Conservation (phyloP, 1,284 basidiomycete genomes). For the Rhodotorula sp. region DNA sequence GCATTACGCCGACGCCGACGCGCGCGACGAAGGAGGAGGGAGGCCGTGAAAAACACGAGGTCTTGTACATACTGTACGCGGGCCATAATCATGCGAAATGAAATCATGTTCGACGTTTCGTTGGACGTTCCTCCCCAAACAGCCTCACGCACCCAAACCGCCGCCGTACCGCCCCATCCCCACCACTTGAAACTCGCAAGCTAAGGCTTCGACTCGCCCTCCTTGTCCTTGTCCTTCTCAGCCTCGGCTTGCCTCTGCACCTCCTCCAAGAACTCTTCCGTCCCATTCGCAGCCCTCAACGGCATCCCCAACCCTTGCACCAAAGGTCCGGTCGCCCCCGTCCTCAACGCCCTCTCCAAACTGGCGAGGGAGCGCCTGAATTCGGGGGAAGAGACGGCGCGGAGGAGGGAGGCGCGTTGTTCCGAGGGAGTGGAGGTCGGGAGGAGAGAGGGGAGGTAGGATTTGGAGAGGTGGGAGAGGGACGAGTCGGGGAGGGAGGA, state of each 20-base stretch:
- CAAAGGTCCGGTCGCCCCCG: constrained; percentile 43
- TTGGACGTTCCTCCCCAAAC: too few species aligned
- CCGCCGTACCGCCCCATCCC: too few species aligned
- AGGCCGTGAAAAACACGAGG: too few species aligned
- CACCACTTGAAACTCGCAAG: too few species aligned
- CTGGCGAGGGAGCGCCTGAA: constrained; percentile 27
- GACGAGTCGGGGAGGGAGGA: constrained; percentile 25
- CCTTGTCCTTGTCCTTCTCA: constrained; percentile 17
- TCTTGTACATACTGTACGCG: too few species aligned
- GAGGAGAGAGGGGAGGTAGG: constrained; percentile 16
- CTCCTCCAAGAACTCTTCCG: constrained; percentile 41
- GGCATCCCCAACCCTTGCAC: constrained; percentile 38
- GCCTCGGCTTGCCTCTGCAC: constrained; percentile 34
- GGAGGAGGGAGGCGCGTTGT: constrained; percentile 26
- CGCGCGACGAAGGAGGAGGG: too few species aligned
- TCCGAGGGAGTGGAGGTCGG: constrained; percentile 29
- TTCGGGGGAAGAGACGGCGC: constrained; percentile 38
- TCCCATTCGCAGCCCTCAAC: constrained; percentile 34
- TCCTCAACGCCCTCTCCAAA: constrained; percentile 43
- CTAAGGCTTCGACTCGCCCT: not conserved
- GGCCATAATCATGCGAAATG: too few species aligned
- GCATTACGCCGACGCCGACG: too few species aligned
- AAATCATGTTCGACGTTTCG: too few species aligned
- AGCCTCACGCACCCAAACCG: too few species aligned
- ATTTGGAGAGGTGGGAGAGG: constrained; percentile 25